Percentiles rank a stretch among this genome's conserved stretches.
These are phyloP conservation scores for Leishmania braziliensis DNA, from an alignment of 208 protist species.

Conservation along the genomic window DNA sequence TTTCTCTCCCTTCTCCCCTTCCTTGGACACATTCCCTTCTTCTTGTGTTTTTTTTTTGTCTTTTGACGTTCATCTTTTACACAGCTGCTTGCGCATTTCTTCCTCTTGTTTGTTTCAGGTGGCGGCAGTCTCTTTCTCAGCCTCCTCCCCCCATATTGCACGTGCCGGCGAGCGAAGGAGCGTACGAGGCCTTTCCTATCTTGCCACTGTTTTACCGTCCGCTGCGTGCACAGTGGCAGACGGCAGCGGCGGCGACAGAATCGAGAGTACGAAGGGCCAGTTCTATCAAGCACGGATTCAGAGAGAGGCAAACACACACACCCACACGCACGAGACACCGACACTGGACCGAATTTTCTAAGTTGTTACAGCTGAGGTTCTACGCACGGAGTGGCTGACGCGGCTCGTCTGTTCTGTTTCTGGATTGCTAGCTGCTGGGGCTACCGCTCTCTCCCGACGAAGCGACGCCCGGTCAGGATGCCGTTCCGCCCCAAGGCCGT, in stretches of 20 bases:
- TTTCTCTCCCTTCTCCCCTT: background rate
- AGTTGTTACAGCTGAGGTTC: background rate
- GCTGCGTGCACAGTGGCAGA: background rate
- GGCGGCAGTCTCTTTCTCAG: background rate
- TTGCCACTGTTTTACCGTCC: background rate
- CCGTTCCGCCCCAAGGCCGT: conserved; percentile 13
- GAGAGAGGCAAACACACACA: background rate
- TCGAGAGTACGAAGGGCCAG: background rate
- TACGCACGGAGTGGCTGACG: background rate
- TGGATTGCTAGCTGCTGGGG: background rate
- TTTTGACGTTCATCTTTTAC: background rate
- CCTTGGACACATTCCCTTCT: background rate
- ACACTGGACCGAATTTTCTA: background rate
- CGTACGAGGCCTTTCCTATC: background rate
- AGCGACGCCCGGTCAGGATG: background rate
- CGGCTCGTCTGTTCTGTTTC: background rate
- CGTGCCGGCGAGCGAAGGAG: background rate
- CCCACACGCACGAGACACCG: background rate
- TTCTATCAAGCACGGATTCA: background rate
- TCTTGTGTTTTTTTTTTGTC: background rate
- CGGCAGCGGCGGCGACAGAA: background rate
- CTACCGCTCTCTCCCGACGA: background rate
- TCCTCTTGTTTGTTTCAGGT: background rate
- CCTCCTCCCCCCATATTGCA: background rate
- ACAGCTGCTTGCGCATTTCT: background rate